These are phyloP conservation scores for Mallotus japonicus DNA, from an alignment of 441 rosid genomes.

Conservation along the genomic window DNA sequence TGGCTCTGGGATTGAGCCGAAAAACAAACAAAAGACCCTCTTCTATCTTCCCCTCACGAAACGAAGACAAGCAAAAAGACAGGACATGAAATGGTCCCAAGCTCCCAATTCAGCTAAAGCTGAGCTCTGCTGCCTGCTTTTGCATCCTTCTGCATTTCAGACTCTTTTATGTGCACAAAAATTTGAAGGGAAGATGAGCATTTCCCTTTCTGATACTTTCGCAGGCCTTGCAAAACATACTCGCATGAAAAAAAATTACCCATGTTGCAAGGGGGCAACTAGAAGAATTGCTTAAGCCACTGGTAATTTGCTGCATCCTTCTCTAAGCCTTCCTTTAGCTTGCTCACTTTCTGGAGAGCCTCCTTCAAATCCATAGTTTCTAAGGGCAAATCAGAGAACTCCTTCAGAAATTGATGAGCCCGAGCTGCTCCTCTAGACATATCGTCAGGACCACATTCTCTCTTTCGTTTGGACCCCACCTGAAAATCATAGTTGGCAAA, in stretches of 20 bases:
- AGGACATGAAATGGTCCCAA: background rate
- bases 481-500: conserved; percentile 24
- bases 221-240: background rate
- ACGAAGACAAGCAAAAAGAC: background rate
- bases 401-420: conserved; percentile 74
- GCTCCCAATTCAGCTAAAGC: background rate
- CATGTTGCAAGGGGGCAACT: conserved; percentile 12
- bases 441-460: conserved; percentile 52
- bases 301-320: conserved; percentile 56
- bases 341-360: conserved; percentile 51
- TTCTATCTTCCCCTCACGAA: background rate
- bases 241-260: background rate
- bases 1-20: background rate
- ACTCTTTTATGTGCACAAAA: conserved; percentile 12
- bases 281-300: conserved; percentile 80
- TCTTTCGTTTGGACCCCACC: conserved; percentile 76
- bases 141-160: background rate
- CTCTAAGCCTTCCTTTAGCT: conserved; percentile 61
- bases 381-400: conserved; percentile 80
- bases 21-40: background rate
- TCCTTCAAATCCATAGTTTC: conserved; percentile 82
- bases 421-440: conserved; percentile 67
- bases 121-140: background rate
- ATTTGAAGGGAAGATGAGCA: background rate
- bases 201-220: background rate